Percentiles rank a stretch among this genome's conserved stretches.
These are phyloP conservation scores for Fusarium anthophilum DNA, from an alignment of 2,329 filamentous ascomycete genomes.

Conservation along the genomic window DNA sequence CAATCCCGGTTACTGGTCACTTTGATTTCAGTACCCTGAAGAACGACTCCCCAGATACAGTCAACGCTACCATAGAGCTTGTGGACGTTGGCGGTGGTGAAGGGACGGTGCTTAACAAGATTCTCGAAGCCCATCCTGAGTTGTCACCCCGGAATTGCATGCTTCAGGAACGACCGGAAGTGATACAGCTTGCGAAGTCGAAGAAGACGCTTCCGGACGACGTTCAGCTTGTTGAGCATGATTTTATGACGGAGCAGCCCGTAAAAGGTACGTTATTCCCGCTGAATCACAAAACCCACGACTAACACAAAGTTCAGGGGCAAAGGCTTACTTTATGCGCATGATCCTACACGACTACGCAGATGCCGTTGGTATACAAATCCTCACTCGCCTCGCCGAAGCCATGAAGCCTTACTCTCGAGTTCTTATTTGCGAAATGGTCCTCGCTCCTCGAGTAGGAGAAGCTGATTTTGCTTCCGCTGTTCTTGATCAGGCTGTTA, in stretches of 20 bases:
- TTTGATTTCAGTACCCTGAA: conserved; percentile 44
- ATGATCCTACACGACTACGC: conserved; percentile 49
- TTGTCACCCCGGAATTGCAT: conserved; percentile 38
- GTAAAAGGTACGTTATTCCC: conserved; percentile 38
- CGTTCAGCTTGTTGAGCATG: conserved; percentile 39
- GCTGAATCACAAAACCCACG: neutral
- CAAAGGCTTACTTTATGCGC: conserved; percentile 49
- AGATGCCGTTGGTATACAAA: conserved; percentile 41
- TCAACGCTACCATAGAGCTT: conserved; percentile 36
- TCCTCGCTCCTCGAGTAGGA: conserved; percentile 42
- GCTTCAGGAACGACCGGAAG: conserved; percentile 41
- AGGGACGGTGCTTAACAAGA: conserved; percentile 43
- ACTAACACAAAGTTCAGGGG: conserved; percentile 35
- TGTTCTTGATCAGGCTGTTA: conserved; percentile 46
- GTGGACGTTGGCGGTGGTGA: conserved; percentile 47
- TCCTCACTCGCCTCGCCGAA: conserved; percentile 41
- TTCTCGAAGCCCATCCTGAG: conserved; percentile 43
- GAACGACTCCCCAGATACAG: conserved; percentile 30
- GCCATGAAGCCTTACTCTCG: conserved; percentile 44
- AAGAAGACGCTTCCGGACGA: conserved; percentile 30
- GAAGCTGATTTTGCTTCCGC: conserved; percentile 45
- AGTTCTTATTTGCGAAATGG: conserved; percentile 47
- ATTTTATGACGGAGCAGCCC: conserved; percentile 45
- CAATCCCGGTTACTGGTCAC: conserved; percentile 46
- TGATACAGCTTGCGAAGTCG: conserved; percentile 39